These are phyloP conservation scores for Rhizopogon sp. DNA, from an alignment of 768 basidiomycete species.

Conservation along the genomic window DNA sequence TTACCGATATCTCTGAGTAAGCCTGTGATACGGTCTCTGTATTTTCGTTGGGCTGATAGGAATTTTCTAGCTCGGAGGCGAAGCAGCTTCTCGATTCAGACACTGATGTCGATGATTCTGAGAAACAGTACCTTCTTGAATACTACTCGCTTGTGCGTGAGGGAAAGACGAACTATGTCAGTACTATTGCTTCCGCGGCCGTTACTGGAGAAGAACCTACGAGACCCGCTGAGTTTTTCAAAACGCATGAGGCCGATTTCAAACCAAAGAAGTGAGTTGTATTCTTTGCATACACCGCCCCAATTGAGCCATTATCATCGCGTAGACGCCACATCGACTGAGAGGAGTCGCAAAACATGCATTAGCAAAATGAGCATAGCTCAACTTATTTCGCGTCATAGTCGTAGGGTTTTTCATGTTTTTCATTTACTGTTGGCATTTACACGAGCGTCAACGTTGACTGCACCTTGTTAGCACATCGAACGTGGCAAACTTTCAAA, in stretches of 20 bases:
- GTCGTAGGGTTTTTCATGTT: background rate
- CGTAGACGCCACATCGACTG: background rate
- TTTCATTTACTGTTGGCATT: background rate
- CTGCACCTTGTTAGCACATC: background rate
- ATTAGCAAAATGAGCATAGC: background rate
- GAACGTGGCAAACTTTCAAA: background rate
- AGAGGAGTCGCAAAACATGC: background rate
- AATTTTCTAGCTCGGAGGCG: slow-evolving; percentile 6
- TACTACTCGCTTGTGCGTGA: slow-evolving; percentile 27
- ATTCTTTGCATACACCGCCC: background rate
- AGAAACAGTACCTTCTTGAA: slow-evolving; percentile 29
- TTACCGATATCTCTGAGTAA: slow-evolving; percentile 18
- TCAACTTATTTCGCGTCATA: background rate
- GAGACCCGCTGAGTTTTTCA: background rate
- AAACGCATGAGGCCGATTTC: background rate
- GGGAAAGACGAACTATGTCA: slow-evolving; percentile 24
- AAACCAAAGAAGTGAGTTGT: background rate
- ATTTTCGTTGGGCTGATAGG: background rate
- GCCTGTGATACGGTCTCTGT: background rate
- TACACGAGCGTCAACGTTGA: background rate
- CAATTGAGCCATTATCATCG: background rate
- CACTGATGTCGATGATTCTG: slow-evolving; percentile 9
- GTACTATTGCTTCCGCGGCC: background rate
- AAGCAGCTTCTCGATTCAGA: slow-evolving; percentile 15
- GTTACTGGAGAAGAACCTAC: background rate